phyloP scores from a whole-genome alignment of 1,284 basidiomycete genomes.

The Tilletia caries region DNA sequence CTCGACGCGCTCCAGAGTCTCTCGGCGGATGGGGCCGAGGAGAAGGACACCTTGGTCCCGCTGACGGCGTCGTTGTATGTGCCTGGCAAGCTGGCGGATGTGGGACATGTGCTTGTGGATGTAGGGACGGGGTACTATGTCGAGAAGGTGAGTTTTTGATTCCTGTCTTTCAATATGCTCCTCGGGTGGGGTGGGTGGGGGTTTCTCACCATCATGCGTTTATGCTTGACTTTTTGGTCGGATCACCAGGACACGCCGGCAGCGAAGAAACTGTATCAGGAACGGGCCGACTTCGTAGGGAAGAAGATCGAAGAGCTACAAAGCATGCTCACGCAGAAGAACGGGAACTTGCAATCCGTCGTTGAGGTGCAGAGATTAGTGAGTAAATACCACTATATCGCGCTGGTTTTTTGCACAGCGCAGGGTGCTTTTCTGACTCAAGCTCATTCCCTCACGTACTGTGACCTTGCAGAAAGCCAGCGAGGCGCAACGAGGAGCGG shows the following conservation, averaged over 20 bases:
- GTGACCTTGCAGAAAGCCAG: slow-evolving; percentile 6
- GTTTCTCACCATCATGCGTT: no score
- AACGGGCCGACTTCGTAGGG: slow-evolving; percentile 44
- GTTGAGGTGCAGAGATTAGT: slow-evolving; percentile 47
- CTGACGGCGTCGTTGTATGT: slow-evolving; percentile 92
- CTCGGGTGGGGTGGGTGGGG: no score
- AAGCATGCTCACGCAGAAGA: slow-evolving; percentile 47
- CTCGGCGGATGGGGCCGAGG: slow-evolving; percentile 44
- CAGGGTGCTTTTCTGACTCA: no score
- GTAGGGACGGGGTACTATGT: slow-evolving; percentile 96
- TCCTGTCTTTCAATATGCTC: not conserved
- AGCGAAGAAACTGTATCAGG: slow-evolving; percentile 43
- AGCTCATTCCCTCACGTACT: not conserved
- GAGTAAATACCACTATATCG: slow-evolving; percentile 20
- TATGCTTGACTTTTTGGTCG: no score
- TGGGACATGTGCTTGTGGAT: slow-evolving; percentile 85
- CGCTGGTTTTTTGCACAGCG: not conserved
- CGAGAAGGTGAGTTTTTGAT: slow-evolving; percentile 67
- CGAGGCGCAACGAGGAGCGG: not conserved
- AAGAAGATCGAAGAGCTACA: slow-evolving; percentile 50
- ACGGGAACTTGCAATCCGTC: slow-evolving; percentile 49
- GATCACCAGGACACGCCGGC: slow-evolving; percentile 43
- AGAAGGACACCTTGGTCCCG: slow-evolving; percentile 82
- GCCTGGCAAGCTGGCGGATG: slow-evolving; percentile 79
- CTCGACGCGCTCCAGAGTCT: slow-evolving; percentile 77